phyloP scores from a whole-genome alignment of 2,329 filamentous ascomycete species.

The Monilinia aucupariae region DNA sequence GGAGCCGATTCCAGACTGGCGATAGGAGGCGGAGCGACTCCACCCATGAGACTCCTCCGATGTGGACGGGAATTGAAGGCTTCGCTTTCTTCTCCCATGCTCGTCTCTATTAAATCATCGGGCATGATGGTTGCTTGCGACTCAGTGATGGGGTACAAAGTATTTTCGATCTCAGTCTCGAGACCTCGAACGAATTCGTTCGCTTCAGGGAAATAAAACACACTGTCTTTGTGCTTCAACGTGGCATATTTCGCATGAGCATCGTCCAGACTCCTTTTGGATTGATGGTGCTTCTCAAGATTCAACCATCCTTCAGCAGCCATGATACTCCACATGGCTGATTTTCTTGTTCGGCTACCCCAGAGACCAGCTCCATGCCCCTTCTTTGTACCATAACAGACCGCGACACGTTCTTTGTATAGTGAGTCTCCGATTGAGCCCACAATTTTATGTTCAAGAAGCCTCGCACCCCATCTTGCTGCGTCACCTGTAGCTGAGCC shows the following conservation, averaged over 20 bases:
- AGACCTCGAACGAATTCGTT: slow-evolving; percentile 49
- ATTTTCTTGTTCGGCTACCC: slow-evolving; percentile 74
- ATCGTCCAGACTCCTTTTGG: slow-evolving; percentile 69
- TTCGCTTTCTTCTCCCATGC: slow-evolving; percentile 43
- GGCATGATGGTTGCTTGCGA: slow-evolving; percentile 16
- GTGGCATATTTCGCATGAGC: slow-evolving; percentile 53
- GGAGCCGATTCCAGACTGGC: slow-evolving; percentile 47
- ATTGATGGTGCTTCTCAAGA: slow-evolving; percentile 70
- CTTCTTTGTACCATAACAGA: slow-evolving; percentile 72
- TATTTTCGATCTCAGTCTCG: slow-evolving; percentile 37
- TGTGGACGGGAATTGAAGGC: slow-evolving; percentile 47
- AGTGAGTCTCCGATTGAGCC: slow-evolving; percentile 74
- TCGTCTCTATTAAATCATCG: slow-evolving; percentile 16
- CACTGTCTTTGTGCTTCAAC: slow-evolving; percentile 46
- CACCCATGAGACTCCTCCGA: slow-evolving; percentile 50
- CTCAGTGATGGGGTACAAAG: slow-evolving; percentile 31
- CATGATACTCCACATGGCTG: slow-evolving; percentile 81
- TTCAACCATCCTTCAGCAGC: slow-evolving; percentile 79
- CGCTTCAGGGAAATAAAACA: slow-evolving; percentile 47
- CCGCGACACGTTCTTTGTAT: slow-evolving; percentile 77
- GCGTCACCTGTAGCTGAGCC: slow-evolving; percentile 80
- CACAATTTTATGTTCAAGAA: slow-evolving; percentile 72
- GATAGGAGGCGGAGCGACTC: slow-evolving; percentile 35
- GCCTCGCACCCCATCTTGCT: slow-evolving; percentile 73
- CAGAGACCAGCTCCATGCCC: slow-evolving; percentile 61